Evolutionary conservation across 176 grass and related monocot genomes (phyloP).

Genomic region (Miscanthus lutarioriparius): DNA sequence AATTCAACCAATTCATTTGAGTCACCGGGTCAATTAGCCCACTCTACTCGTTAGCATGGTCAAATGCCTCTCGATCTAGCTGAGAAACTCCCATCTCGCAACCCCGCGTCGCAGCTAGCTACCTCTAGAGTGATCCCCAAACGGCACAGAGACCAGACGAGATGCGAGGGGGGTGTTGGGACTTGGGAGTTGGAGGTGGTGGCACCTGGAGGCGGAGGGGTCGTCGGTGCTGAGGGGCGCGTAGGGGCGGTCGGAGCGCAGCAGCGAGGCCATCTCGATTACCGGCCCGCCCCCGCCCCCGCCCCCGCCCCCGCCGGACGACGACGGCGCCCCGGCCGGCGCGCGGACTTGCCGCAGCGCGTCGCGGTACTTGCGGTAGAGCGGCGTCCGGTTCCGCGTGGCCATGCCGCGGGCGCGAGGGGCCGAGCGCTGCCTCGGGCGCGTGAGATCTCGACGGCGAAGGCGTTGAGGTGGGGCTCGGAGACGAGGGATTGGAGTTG

Average conservation of each 20-base stretch:
- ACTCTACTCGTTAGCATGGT: neutral
- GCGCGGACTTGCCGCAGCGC: constrained; percentile 53
- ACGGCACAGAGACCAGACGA: neutral
- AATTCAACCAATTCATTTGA: neutral
- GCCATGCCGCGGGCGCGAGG: constrained; percentile 53
- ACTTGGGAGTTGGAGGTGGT: neutral
- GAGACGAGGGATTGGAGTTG: neutral
- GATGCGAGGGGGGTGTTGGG: neutral
- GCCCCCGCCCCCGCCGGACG: constrained; percentile 26
- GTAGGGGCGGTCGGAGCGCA: constrained; percentile 72
- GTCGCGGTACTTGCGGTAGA: constrained; percentile 76
- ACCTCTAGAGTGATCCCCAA: neutral
- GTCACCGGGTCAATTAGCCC: neutral
- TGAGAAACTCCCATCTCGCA: neutral
- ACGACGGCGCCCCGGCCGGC: constrained; percentile 42
- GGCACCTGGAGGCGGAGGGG: constrained; percentile 74
- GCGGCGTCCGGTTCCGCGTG: constrained; percentile 79
- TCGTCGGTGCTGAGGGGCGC: constrained; percentile 92
- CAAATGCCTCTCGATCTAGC: neutral
- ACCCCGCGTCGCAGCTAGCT: neutral
- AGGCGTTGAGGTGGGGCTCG: neutral
- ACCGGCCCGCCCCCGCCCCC: constrained; percentile 51
- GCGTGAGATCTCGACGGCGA: constrained; percentile 19
- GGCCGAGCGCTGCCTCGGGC: no score
- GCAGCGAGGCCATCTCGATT: constrained; percentile 84